phyloP scores from a whole-genome alignment of 331 rosid species.

The Spiraea crenata region DNA sequence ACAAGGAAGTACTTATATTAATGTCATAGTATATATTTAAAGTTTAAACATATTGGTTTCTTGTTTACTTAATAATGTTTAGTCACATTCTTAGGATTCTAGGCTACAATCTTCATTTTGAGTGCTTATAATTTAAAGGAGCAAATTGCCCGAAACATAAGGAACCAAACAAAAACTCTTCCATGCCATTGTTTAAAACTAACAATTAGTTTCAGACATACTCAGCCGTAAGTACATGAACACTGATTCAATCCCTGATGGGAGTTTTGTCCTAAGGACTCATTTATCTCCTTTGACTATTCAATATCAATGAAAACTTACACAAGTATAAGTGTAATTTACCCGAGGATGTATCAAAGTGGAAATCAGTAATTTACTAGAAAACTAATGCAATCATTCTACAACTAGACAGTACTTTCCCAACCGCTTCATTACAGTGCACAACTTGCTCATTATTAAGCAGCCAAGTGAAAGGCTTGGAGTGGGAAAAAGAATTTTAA shows the following conservation, averaged over 20 bases:
- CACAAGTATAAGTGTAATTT: neutral
- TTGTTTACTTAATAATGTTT: neutral
- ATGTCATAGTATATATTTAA: too few relatives aligned
- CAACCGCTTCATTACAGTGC: too few relatives aligned
- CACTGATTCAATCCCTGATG: slow-evolving; percentile 97
- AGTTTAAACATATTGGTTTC: neutral
- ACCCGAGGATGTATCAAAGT: too few relatives aligned
- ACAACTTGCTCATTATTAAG: too few relatives aligned
- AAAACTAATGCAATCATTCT: too few relatives aligned
- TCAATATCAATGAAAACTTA: slow-evolving; percentile 64
- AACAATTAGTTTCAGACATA: slow-evolving; percentile 4
- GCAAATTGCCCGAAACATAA: neutral
- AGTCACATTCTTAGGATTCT: neutral
- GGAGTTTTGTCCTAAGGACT: slow-evolving; percentile 95
- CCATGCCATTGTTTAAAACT: too few relatives aligned
- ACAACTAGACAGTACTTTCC: too few relatives aligned
- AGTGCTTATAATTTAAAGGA: neutral
- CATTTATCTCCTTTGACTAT: slow-evolving; percentile 95
- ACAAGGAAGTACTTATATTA: too few relatives aligned
- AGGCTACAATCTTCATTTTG: neutral
- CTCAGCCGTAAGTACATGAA: slow-evolving; percentile 97
- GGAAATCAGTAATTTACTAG: too few relatives aligned
- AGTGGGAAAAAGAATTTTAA: too few relatives aligned
- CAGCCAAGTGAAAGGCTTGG: too few relatives aligned
- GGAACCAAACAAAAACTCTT: neutral